Evolutionary conservation across 208 protist species (phyloP), one percentile per base, ranked within the genome.

Genomic region (Trypanosoma avium): DNA sequence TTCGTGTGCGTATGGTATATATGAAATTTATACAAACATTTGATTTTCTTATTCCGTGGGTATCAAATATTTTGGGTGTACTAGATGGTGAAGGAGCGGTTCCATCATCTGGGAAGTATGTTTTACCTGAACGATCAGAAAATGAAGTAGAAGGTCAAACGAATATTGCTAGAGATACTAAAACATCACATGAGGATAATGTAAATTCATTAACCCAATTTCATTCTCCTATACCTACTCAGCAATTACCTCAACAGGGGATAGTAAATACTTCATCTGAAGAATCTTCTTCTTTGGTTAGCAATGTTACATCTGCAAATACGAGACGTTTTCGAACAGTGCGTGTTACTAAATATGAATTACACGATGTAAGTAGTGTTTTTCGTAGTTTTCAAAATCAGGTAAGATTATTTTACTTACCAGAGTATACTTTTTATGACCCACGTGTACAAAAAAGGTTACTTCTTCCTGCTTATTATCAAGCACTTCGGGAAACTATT

Each of bases 391-490:
- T 88, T 26, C 65, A 82, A 43, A 68, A 78, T 13, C 73, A 86
- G 56, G 62, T 80, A 10, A 73, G 76, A 47, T 75, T 73, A 46
- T 92, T 86, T 46, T 93, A 89, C 49, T 26, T 85, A 8, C 70
- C 67, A 2, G 70, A 87, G 52, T 89, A 88, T 68, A 86, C 79
- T 29, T 59, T 71, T 15, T 85, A 87, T 61, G 86, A 93, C 54
- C 42, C 74, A 19, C 82, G 84, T 9, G 52, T 88, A 15, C 68
- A 81, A 21, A 70, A 77, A 12, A 72, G 76, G 27, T 45, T 90
- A 24, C 71, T 93, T 42, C 45, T 84, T 49, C 73, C 84, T 9
- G 65, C 73, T 26, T 92, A 88, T 52, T 88, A 80, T 61, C 58
- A 77, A n/a, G 61, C 78, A 26, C 46, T 89, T 21, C 63, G 79